phyloP scores from a whole-genome alignment of 2,329 filamentous ascomycete species.

The Sclerotinia spermophila region DNA sequence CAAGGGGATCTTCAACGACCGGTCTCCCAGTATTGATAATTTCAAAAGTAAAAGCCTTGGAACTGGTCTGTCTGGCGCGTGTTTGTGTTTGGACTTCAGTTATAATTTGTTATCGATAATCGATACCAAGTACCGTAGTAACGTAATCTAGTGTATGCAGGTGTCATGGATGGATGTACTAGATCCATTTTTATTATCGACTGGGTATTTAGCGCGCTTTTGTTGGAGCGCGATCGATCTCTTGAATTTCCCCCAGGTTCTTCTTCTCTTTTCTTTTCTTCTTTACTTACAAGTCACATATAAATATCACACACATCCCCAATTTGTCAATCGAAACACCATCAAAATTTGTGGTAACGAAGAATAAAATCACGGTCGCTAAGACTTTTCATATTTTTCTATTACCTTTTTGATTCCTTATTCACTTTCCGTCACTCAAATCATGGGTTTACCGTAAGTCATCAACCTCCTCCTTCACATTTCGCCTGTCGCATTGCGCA shows the following conservation, averaged over 20 bases:
- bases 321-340: conserved; percentile 14
- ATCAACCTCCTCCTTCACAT: conserved; percentile 23
- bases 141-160: not conserved
- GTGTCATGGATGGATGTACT: not conserved
- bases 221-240: not conserved
- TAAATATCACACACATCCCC: not conserved
- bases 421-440: conserved; percentile 16
- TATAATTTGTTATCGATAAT: conserved; percentile 8
- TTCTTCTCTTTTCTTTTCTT: not conserved
- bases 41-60: not conserved
- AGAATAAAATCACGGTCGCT: conserved; percentile 24
- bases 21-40: not conserved
- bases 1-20: not conserved
- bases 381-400: not conserved
- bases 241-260: not conserved
- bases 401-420: conserved; percentile 6
- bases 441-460: conserved; percentile 38
- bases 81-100: not conserved
- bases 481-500: conserved; percentile 12
- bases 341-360: conserved; percentile 22
- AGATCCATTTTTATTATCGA: not conserved
- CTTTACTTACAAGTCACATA: not conserved
- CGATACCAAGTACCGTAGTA: not conserved
- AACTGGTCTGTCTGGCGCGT: too few relatives aligned
- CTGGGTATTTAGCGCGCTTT: conserved; percentile 9